Conservation (phyloP, 805 yeast species). For the Scheffersomyces coipomensis region DNA sequence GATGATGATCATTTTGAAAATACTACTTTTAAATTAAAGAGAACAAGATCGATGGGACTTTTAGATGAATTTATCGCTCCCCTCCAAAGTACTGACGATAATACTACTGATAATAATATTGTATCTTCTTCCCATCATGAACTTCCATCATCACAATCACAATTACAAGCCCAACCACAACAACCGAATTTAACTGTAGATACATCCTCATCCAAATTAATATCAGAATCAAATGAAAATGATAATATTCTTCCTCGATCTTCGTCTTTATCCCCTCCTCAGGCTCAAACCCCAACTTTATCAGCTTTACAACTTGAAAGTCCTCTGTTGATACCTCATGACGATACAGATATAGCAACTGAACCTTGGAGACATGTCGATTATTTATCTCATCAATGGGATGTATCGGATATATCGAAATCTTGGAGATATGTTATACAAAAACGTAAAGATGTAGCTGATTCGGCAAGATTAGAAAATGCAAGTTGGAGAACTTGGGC, state of each 20-base stretch:
- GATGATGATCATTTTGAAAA: conserved; percentile 69
- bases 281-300: conserved; percentile 1
- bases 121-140: background rate
- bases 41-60: conserved; percentile 81
- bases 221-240: background rate
- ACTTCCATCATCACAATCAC: background rate
- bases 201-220: conserved; percentile 1
- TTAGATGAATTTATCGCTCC: conserved; percentile 59
- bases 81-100: background rate
- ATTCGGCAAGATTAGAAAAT: conserved; percentile 40
- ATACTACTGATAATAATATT: background rate
- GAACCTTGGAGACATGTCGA: conserved; percentile 93
- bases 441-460: conserved; percentile 79
- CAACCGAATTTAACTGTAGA: background rate
- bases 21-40: conserved; percentile 69
- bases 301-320: conserved; percentile 5
- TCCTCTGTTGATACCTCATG: conserved; percentile 54
- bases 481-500: conserved; percentile 97
- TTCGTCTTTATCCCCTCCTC: conserved; percentile 4
- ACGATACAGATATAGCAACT: conserved; percentile 74
- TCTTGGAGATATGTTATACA: conserved; percentile 93
- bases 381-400: conserved; percentile 94
- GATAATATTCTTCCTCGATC: background rate
- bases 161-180: background rate
- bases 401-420: conserved; percentile 85